Conservation (phyloP, 1,284 basidiomycete genomes). For the Amylostereum chailletii region DNA sequence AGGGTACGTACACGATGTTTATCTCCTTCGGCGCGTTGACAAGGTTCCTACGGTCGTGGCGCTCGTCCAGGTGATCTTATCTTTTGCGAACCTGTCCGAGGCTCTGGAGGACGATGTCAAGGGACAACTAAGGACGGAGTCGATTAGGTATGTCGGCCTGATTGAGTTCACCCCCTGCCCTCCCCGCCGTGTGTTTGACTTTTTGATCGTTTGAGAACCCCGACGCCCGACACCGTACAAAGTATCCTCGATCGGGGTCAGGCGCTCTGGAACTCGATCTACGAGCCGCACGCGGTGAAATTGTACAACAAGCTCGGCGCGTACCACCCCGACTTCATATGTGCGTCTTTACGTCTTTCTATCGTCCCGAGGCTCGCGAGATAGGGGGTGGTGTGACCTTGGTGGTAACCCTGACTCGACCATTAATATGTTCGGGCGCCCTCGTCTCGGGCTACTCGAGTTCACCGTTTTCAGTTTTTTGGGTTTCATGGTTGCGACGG, state of each 20-base stretch:
- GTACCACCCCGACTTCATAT: constrained; percentile 81
- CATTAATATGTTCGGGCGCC: too few relatives aligned
- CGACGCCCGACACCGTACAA: constrained; percentile 56
- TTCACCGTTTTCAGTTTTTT: too few relatives aligned
- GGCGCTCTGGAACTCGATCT: constrained; percentile 85
- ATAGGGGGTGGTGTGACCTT: neutral
- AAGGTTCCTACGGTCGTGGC: neutral
- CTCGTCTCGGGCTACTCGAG: too few relatives aligned
- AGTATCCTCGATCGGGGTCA: constrained; percentile 58
- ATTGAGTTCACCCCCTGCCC: too few relatives aligned
- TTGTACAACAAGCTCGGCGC: constrained; percentile 81
- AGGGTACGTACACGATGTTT: constrained; percentile 43
- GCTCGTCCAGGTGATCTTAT: constrained; percentile 65
- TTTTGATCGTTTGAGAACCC: constrained; percentile 36
- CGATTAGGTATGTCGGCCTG: constrained; percentile 44
- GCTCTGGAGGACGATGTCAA: constrained; percentile 77
- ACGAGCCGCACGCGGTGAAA: constrained; percentile 84
- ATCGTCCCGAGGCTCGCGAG: neutral
- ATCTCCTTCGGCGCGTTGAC: neutral
- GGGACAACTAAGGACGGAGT: constrained; percentile 51
- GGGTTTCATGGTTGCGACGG: constrained; percentile 17
- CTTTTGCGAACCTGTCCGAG: constrained; percentile 66
- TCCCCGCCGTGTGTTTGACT: constrained; percentile 15
- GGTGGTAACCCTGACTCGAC: too few relatives aligned
- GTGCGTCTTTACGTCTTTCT: constrained; percentile 39